These are phyloP conservation scores for Scopulariopsis brevicaulis DNA, from an alignment of 2,329 filamentous ascomycete genomes.

Conservation along the genomic window DNA sequence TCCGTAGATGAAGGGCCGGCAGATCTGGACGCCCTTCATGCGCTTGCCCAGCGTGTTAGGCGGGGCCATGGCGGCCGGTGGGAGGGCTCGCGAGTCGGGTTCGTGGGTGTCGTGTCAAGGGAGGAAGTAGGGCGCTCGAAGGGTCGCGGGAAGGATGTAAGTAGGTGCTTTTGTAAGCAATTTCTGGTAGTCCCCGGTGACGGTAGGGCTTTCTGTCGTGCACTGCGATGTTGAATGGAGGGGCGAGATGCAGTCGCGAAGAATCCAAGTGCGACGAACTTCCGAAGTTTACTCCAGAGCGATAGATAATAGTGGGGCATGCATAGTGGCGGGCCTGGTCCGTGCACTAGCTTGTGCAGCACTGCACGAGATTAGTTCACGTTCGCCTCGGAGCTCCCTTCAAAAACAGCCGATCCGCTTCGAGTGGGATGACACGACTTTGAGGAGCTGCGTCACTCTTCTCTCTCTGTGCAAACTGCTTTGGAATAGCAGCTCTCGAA, in stretches of 20 bases:
- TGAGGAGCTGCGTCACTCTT: not conserved
- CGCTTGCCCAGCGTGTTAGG: slow-evolving; percentile 48
- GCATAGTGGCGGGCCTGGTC: not conserved
- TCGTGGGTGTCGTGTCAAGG: slow-evolving; percentile 1
- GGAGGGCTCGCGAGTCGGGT: not conserved
- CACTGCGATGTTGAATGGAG: not conserved
- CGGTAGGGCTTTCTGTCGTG: not conserved
- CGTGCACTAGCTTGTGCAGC: not conserved
- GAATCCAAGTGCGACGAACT: not conserved
- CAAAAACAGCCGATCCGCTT: not conserved
- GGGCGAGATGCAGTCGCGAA: slow-evolving; percentile 1
- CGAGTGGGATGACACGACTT: not conserved
- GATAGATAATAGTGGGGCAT: not conserved
- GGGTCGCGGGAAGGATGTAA: slow-evolving; percentile 1
- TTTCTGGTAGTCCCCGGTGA: not conserved
- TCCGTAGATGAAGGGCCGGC: slow-evolving; percentile 60
- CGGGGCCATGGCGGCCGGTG: slow-evolving; percentile 38
- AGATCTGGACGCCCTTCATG: slow-evolving; percentile 54
- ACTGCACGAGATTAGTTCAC: not conserved
- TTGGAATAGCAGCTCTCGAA: not conserved
- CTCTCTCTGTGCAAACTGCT: not conserved
- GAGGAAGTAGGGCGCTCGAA: not conserved
- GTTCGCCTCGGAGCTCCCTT: not conserved
- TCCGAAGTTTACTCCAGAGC: not conserved
- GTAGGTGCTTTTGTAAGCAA: not conserved